Conservation (phyloP, 169 alveolate species). For the Cystoisospora suis region DNA sequence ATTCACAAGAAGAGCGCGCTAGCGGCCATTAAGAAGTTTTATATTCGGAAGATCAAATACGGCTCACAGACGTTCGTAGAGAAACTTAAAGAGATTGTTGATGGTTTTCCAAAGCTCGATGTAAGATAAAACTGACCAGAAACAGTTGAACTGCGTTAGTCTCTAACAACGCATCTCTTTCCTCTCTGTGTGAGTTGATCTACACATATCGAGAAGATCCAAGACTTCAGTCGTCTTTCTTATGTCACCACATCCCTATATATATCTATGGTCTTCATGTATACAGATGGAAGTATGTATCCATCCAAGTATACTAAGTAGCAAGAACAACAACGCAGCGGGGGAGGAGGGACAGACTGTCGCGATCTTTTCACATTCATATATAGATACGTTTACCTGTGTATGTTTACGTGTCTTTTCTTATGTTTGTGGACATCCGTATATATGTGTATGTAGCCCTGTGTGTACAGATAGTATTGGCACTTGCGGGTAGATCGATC, state of each 20-base stretch:
- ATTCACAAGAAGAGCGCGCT: slow-evolving; percentile 97
- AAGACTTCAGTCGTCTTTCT: not conserved
- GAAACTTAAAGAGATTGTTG: slow-evolving; percentile 91
- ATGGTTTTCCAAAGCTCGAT: slow-evolving; percentile 97
- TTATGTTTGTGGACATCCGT: not conserved
- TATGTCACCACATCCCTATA: not conserved
- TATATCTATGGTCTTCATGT: not conserved
- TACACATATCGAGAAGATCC: not conserved
- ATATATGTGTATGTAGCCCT: not conserved
- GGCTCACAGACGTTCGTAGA: slow-evolving; percentile 94
- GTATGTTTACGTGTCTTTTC: not conserved
- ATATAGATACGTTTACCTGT: not conserved
- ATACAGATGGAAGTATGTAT: not conserved
- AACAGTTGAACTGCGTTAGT: not conserved
- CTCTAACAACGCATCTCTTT: not conserved
- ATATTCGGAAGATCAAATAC: slow-evolving; percentile 98
- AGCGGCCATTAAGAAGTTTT: slow-evolving; percentile 96
- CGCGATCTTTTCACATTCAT: not conserved
- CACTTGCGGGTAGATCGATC: not conserved
- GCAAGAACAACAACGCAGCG: not conserved
- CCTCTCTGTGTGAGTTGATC: not conserved
- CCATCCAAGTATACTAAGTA: not conserved
- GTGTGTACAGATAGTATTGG: not conserved
- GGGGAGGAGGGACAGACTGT: not conserved
- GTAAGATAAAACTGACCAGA: slow-evolving; percentile 66